Evolutionary conservation across 208 protist species (phyloP).

Genomic region (Crithidia thermophila): DNA sequence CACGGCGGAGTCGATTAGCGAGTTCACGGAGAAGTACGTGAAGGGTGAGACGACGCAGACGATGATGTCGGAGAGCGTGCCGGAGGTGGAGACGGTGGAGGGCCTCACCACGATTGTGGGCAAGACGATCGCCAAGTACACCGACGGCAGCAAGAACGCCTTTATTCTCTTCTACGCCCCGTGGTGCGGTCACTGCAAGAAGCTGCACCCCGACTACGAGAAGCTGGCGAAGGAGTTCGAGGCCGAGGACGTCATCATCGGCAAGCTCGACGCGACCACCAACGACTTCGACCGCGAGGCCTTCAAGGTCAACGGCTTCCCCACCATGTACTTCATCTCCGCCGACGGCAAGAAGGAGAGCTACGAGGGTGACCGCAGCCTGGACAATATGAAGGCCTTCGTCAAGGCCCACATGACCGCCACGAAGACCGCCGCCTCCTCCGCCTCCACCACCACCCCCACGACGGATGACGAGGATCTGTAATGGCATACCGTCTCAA

Average conservation of each 20-base stretch:
- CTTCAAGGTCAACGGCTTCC: slow-evolving; percentile 73
- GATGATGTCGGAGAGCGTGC: slow-evolving; percentile 62
- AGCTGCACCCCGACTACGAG: slow-evolving; percentile 87
- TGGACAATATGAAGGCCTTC: slow-evolving; percentile 56
- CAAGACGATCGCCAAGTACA: slow-evolving; percentile 56
- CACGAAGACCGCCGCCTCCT: neutral
- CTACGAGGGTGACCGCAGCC: slow-evolving; percentile 81
- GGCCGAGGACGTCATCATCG: slow-evolving; percentile 71
- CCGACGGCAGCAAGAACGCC: slow-evolving; percentile 75
- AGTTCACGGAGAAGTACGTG: slow-evolving; percentile 63
- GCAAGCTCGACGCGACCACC: slow-evolving; percentile 77
- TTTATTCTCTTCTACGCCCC: slow-evolving; percentile 96
- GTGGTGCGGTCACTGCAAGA: slow-evolving; percentile 97
- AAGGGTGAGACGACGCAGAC: slow-evolving; percentile 49
- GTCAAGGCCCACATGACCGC: slow-evolving; percentile 46
- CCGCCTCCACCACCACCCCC: slow-evolving; percentile 4
- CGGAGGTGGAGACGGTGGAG: slow-evolving; percentile 67
- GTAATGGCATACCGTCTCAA: slow-evolving; percentile 9
- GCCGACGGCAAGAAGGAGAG: slow-evolving; percentile 44
- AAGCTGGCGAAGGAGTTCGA: slow-evolving; percentile 64
- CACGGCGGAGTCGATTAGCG: slow-evolving; percentile 47
- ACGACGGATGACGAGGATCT: slow-evolving; percentile 28
- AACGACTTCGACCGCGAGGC: slow-evolving; percentile 56
- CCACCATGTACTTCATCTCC: slow-evolving; percentile 87
- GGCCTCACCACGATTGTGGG: slow-evolving; percentile 87